Evolutionary conservation across 805 yeast species (phyloP), one percentile per base, ranked within the genome.

Genomic region (Wickerhamiella occidentalis): DNA sequence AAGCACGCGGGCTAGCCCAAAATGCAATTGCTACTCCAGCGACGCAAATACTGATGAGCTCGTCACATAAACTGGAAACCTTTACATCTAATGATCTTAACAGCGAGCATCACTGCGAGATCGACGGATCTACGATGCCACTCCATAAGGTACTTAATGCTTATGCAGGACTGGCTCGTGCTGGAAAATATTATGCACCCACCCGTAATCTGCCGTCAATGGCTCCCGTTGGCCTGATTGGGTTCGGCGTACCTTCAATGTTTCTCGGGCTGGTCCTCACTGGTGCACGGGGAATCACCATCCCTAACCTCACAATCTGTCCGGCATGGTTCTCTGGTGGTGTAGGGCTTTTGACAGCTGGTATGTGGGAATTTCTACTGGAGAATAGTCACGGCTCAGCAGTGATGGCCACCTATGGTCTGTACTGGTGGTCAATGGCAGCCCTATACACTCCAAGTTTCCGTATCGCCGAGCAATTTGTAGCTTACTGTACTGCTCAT

Each of bases 361-460:
- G 82, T 45, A 73, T 79, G 75, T 79, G 80, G 74, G 83, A 78
- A 61, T 71, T 78, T 62, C 76, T 78, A 7, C 66, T 74, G 21
- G 84, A 79, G 57, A 77, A 77, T 65, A 74, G 82, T 33, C 79
- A 78, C 64, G 84, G 82, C 72, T 81, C 77, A 25, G 67, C 77
- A 60, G 72, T 45, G 52, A 66, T 58, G 62, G 55, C 57, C 42
- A 62, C 51, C 15, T 70, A 36, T 52, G 85, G 80, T 41, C 82
- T 79, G 0, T 80, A 79, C 62, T 79, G 85, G 85, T 71, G 76
- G 67, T 65, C 79, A 11, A 78, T 72, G 65, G 82, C 75, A 50
- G 81, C 80, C 6, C 70, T 79, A 48, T 60, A 60, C 48, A 71
- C 75, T 47, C 74, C 75, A 6, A 66, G 72, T 56, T 78, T 77